Percentiles rank a stretch among this genome's conserved stretches.
phyloP scores from a whole-genome alignment of 495 filamentous ascomycete species.

The Aspergillus ellipticus region DNA sequence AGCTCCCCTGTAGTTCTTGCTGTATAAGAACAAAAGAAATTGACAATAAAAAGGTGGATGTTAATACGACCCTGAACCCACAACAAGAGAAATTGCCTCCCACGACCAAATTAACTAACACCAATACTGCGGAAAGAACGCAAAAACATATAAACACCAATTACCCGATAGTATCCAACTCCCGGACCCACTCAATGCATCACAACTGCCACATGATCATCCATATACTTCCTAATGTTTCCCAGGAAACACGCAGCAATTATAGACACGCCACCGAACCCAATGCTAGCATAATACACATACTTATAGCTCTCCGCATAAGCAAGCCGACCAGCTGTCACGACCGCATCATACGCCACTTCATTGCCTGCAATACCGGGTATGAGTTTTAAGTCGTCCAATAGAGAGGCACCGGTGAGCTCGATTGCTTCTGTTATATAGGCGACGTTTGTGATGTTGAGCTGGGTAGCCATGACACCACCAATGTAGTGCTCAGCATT shows the following conservation, averaged over 20 bases:
- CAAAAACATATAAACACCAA: too few species aligned
- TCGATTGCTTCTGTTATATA: constrained; percentile 46
- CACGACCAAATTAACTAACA: too few species aligned
- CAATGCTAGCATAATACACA: constrained; percentile 66
- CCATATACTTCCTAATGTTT: constrained; percentile 63
- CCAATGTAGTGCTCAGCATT: constrained; percentile 50
- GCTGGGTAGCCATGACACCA: constrained; percentile 46
- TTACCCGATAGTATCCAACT: not conserved
- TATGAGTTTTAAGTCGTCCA: constrained; percentile 49
- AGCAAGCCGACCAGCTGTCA: constrained; percentile 58
- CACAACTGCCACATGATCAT: constrained; percentile 65
- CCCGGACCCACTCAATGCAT: constrained; percentile 27
- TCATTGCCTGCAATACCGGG: constrained; percentile 56
- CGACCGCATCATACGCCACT: constrained; percentile 52
- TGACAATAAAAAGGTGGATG: too few species aligned
- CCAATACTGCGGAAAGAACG: too few species aligned
- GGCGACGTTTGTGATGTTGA: constrained; percentile 49
- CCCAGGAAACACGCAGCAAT: constrained; percentile 60
- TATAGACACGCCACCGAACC: constrained; percentile 61
- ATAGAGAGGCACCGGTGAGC: constrained; percentile 53
- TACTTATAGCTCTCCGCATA: constrained; percentile 62
- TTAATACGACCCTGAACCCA: too few species aligned
- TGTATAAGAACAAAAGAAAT: too few species aligned
- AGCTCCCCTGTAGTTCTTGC: too few species aligned
- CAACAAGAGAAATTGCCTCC: too few species aligned